Conservation (phyloP, 768 basidiomycete genomes). For the Kwoniella dejecticola region DNA sequence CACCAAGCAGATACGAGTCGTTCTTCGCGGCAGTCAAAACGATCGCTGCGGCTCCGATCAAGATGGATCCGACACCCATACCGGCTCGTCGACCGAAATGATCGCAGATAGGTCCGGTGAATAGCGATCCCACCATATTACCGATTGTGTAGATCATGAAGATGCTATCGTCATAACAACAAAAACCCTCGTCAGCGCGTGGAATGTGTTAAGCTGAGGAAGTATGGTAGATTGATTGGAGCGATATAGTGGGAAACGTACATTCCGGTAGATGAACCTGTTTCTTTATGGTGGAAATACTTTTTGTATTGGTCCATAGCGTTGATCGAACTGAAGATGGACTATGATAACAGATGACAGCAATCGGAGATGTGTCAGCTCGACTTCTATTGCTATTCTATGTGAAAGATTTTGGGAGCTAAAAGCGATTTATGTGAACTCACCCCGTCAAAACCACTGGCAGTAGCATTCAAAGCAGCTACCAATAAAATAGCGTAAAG, state of each 20-base stretch:
- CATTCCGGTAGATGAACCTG: slow-evolving; percentile 24
- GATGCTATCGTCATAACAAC: slow-evolving; percentile 8
- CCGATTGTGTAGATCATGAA: slow-evolving; percentile 32
- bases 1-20: slow-evolving; percentile 61
- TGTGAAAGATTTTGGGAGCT: too few relatives aligned
- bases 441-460: slow-evolving; percentile 28
- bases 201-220: neutral
- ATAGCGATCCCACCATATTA: slow-evolving; percentile 27
- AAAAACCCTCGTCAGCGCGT: neutral
- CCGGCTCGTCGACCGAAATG: slow-evolving; percentile 45
- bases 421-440: slow-evolving; percentile 6
- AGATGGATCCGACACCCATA: slow-evolving; percentile 47
- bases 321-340: slow-evolving; percentile 41
- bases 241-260: slow-evolving; percentile 5
- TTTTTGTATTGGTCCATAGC: slow-evolving; percentile 35
- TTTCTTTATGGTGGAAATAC: slow-evolving; percentile 28
- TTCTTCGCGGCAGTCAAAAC: slow-evolving; percentile 60
- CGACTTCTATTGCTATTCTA: too few relatives aligned
- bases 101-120: slow-evolving; percentile 30
- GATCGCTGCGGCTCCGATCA: slow-evolving; percentile 57
- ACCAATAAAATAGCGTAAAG: slow-evolving; percentile 26
- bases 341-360: neutral
- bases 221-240: neutral
- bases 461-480: slow-evolving; percentile 28
- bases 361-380: neutral